phyloP scores from a whole-genome alignment of 164 flowering plant genomes.

The Magnolia sinica region DNA sequence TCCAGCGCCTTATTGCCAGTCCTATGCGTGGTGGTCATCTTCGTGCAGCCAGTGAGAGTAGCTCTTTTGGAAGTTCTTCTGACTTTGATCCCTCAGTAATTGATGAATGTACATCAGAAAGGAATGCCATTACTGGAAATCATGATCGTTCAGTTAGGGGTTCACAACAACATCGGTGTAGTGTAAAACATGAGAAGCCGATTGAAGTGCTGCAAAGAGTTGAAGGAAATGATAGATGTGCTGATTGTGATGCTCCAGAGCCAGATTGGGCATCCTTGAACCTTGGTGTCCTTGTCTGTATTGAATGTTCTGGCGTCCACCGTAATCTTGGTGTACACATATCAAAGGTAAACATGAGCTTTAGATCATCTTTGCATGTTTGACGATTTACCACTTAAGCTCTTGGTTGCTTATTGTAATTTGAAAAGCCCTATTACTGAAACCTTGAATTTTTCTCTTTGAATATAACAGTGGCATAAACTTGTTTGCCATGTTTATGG shows the following conservation, averaged over 20 bases:
- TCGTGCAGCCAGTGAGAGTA: slow-evolving; percentile 42
- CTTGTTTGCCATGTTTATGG: neutral
- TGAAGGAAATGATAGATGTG: slow-evolving; percentile 90
- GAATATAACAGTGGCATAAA: neutral
- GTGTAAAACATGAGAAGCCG: slow-evolving; percentile 65
- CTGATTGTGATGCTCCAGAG: slow-evolving; percentile 94
- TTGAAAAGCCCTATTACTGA: neutral
- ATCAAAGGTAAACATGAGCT: slow-evolving; percentile 58
- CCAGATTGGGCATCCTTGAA: slow-evolving; percentile 99
- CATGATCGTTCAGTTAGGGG: slow-evolving; percentile 51
- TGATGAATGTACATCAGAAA: slow-evolving; percentile 59
- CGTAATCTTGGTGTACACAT: slow-evolving; percentile 94
- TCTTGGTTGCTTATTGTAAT: neutral
- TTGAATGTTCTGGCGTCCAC: slow-evolving; percentile 98
- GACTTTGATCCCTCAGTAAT: slow-evolving; percentile 54
- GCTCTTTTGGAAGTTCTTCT: slow-evolving; percentile 75
- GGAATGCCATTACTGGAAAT: slow-evolving; percentile 35
- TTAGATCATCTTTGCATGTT: neutral
- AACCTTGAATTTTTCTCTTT: neutral
- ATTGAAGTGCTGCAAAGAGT: slow-evolving; percentile 68
- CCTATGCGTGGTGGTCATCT: slow-evolving; percentile 23
- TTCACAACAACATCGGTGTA: slow-evolving; percentile 47
- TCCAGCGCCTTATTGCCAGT: slow-evolving; percentile 37
- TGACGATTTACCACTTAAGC: neutral
- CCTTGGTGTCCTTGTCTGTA: slow-evolving; percentile 94